Evolutionary conservation across 352 stramenopile species (phyloP), one percentile per base, ranked within the genome.

Genomic region (Chrysophaeum taylorii): DNA sequence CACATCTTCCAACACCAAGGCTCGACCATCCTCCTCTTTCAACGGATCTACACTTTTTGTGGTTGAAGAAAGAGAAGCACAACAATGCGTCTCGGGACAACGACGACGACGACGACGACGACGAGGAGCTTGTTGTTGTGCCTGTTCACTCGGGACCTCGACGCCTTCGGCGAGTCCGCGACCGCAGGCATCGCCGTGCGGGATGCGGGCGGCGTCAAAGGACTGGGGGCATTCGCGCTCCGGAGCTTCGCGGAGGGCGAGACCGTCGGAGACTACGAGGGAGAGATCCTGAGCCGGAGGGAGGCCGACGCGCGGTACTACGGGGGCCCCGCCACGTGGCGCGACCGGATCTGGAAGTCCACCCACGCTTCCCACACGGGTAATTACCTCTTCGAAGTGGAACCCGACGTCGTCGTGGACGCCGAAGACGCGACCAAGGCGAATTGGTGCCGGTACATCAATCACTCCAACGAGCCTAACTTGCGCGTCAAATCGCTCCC

Each of bases 271-370:
- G 73, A 83, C 31, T 83, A 83, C 64, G 68, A 62, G 38, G 78
- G 78, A 14, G 78, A 83, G 66, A 39, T 77, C 16, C 75, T 83
- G 64, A 68, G 61, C 7, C 68, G 72, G 35, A 63, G 75, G 33
- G 73, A 79, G 36, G 81, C 78, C 52, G 78, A 80, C 78, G 64
- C 76, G 61, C 70, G 75, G 52, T 83, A 83, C 66, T 38, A 78
- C 16, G 27, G 68, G 38, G 79, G 75, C 0, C 39, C 70, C 25
- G 27, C 41, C 35, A 50, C 75, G 67, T 64, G 67, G n/a, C 64
- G 52, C n/a, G 78, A 82, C 64, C 37, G 64, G 31, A 39, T 68
- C 31, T 83, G 78, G 78, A 33, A 75, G 7, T 70, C 77, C 0
- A 64, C 72, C 63, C 74, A 71, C 60, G 75, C 81, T 63, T 78